A percentile compares a stretch with the other conserved stretches of the same genome.
These are phyloP conservation scores for Blakeslea trispora DNA, from an alignment of 371 early-diverging fungal genomes.

Conservation along the genomic window DNA sequence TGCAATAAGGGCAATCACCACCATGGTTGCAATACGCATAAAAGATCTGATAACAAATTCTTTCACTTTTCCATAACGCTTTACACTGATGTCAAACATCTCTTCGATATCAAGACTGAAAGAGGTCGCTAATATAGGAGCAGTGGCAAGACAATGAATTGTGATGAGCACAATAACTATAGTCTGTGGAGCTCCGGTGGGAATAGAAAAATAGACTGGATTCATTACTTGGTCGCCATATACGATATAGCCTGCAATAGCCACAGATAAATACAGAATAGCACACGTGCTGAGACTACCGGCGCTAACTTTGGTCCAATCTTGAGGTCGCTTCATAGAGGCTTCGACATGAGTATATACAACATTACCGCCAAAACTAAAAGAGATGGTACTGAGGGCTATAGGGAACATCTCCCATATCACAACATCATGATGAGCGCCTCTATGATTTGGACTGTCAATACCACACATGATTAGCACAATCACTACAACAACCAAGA, in stretches of 20 bases:
- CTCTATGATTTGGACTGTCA: slow-evolving; percentile 26
- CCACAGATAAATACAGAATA: slow-evolving; percentile 74
- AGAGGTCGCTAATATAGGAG: slow-evolving; percentile 76
- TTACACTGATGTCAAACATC: slow-evolving; percentile 52
- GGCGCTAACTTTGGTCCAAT: slow-evolving; percentile 72
- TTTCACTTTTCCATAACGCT: slow-evolving; percentile 35
- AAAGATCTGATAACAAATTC: slow-evolving; percentile 20
- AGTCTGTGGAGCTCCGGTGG: slow-evolving; percentile 55
- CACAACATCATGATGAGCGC: slow-evolving; percentile 42
- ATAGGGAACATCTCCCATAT: slow-evolving; percentile 59
- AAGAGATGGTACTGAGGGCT: slow-evolving; percentile 68
- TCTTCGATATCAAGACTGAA: slow-evolving; percentile 69
- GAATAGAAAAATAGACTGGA: slow-evolving; percentile 78
- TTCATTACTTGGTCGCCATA: slow-evolving; percentile 71
- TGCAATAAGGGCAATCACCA: slow-evolving; percentile 59
- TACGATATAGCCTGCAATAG: slow-evolving; percentile 78
- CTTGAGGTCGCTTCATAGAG: slow-evolving; percentile 76
- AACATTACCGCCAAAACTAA: slow-evolving; percentile 81
- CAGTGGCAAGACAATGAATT: slow-evolving; percentile 73
- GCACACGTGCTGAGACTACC: slow-evolving; percentile 73
- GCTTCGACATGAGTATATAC: slow-evolving; percentile 84
- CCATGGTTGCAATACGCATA: slow-evolving; percentile 15
- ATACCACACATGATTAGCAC: slow-evolving; percentile 48
- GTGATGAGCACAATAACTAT: slow-evolving; percentile 76
- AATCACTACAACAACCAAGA: slow-evolving; percentile 44